Base-by-base conservation (phyloP, 202 grass and related monocot genomes). In the Schoenoplectus tabernaemontani region DNA sequence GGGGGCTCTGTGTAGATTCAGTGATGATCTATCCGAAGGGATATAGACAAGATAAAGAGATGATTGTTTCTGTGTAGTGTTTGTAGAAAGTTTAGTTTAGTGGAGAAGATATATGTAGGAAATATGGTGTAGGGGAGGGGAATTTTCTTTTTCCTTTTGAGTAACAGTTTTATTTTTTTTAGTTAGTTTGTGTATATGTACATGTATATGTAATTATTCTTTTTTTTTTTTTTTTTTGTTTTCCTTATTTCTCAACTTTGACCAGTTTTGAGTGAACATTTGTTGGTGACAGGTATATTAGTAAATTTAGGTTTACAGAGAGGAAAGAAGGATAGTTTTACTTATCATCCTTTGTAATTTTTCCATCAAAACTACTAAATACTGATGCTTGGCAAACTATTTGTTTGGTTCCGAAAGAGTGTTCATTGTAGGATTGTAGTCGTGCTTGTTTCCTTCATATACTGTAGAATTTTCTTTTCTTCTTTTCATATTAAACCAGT, bases 1-100 rank as follows among this genome's bases (percentile, higher is more conserved):
- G 91, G 0, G 91, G 91, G 32, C 81, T 93, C 4, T 93, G 87
- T 69, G 83, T 93, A 58, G 88, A 93, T 37, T 90, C 83, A 4
- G 68, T 88, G 43, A 81, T 86, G 42, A 86, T 93, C 69, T 93
- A 81, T 76, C 88, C 91, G 9, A 88, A 88, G 59, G 84, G 81
- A 43, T 77, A 64, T 28, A 43, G 8, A 77, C 78, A 54, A 0
- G 81, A 93, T 47, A 86, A 87, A 64, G 81, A 82, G 2, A 64
- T 84, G 74, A 71, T 87, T 42, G 63, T 61, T 83, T 71, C 20
- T 86, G 75, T 74, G 86, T 81, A 88, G 83, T 59, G 71, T 83
- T 79, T 82, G 78, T 93, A 90, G 13, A 87, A 63, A 80, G 36
- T 32, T 51, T 64, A 51, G 77, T n/a, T 33, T 64, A 64, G 46